Evolutionary conservation across 2,329 filamentous ascomycete genomes (phyloP).

Genomic region (Phyllosticta citribraziliensis): DNA sequence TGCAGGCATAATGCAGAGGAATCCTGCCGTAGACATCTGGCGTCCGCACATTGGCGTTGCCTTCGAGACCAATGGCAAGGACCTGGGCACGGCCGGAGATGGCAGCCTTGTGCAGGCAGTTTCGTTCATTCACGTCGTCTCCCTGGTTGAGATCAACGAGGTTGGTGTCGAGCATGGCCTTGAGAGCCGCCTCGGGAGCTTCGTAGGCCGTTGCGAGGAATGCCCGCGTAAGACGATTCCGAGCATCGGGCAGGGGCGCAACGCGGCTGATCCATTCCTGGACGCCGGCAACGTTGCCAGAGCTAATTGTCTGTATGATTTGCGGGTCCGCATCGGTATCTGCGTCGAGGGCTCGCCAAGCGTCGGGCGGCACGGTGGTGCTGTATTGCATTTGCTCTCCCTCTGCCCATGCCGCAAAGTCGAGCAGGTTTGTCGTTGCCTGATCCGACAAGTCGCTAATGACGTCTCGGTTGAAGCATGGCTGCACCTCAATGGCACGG

Average conservation of each 20-base stretch:
- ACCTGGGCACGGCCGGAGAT: conserved; percentile 83
- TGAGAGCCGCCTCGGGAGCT: conserved; percentile 66
- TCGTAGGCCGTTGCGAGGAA: conserved; percentile 87
- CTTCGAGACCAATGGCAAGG: conserved; percentile 62
- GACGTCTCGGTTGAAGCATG: conserved; percentile 94
- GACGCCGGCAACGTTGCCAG: conserved; percentile 67
- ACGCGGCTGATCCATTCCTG: conserved; percentile 73
- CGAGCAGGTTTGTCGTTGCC: conserved; percentile 89
- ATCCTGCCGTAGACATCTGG: conserved; percentile 91
- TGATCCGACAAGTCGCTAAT: conserved; percentile 95
- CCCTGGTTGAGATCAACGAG: conserved; percentile 86
- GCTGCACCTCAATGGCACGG: conserved; percentile 90
- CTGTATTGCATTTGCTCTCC: conserved; percentile 75
- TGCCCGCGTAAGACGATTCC: conserved; percentile 74
- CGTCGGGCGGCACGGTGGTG: conserved; percentile 16
- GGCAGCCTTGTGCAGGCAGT: conserved; percentile 91
- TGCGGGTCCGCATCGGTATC: conserved; percentile 85
- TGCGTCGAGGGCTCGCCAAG: conserved; percentile 41
- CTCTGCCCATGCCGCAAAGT: conserved; percentile 93
- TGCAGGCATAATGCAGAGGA: conserved; percentile 89
- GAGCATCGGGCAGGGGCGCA: conserved; percentile 48
- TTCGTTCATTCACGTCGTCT: conserved; percentile 95
- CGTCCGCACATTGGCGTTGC: conserved; percentile 64
- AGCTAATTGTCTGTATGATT: conserved; percentile 75
- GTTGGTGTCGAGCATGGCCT: conserved; percentile 66